phyloP scores from a whole-genome alignment of 164 flowering plant genomes.

The Magnolia sinica region DNA sequence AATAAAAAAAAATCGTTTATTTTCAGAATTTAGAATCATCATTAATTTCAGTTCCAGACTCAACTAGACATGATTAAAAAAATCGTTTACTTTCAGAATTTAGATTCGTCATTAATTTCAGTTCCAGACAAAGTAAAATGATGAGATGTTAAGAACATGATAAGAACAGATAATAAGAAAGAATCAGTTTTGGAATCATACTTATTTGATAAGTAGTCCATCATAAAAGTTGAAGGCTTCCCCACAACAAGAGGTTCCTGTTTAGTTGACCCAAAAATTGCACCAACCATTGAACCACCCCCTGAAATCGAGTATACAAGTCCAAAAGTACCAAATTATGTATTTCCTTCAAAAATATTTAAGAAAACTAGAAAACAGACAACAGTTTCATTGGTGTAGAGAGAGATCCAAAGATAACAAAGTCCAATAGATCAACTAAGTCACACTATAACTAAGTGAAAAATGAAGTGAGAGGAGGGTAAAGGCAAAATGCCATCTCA shows the following conservation, averaged over 20 bases:
- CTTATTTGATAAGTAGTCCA: conserved; percentile 88
- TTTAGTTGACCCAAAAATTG: conserved; percentile 80
- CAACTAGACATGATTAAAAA: too few species aligned
- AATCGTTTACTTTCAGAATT: neutral
- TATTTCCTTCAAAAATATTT: neutral
- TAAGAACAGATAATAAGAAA: neutral
- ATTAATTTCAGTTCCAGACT: neutral
- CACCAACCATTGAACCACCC: conserved; percentile 99
- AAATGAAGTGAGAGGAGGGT: too few species aligned
- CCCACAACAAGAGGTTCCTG: conserved; percentile 93
- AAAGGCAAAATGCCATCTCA: too few species aligned
- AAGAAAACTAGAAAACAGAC: neutral
- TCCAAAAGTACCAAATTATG: neutral
- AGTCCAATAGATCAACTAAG: neutral
- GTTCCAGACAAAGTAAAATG: neutral
- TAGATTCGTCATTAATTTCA: neutral
- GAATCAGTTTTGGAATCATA: conserved; percentile 17
- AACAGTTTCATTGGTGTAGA: neutral
- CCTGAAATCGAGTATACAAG: conserved; percentile 40
- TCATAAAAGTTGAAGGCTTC: conserved; percentile 99
- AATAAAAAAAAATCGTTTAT: too few species aligned
- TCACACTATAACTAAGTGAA: too few species aligned
- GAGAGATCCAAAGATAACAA: neutral
- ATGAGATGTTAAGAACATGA: neutral
- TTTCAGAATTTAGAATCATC: neutral